Conservation (phyloP, 1,139 yeast genomes). For the Pneumocystis murina region DNA sequence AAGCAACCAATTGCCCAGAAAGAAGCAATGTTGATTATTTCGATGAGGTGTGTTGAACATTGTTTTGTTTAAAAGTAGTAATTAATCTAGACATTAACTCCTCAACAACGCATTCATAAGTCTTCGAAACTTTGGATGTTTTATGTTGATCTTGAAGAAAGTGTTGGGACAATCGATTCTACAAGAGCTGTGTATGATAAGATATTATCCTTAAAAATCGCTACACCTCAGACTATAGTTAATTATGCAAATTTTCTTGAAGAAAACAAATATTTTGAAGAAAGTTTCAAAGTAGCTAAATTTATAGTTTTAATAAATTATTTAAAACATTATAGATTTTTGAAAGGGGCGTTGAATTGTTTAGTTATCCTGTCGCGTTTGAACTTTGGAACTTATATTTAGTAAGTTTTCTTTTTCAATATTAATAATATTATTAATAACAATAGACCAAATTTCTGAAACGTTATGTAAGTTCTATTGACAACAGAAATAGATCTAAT, state of each 20-base stretch:
- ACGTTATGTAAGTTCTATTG: slow-evolving; percentile 19
- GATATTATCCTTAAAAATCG: slow-evolving; percentile 46
- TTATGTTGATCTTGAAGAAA: slow-evolving; percentile 60
- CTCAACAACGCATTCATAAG: slow-evolving; percentile 46
- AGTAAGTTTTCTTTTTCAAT: background rate
- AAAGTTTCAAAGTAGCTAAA: slow-evolving; percentile 32
- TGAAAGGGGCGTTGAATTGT: slow-evolving; percentile 50
- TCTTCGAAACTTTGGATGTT: slow-evolving; percentile 56
- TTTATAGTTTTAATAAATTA: background rate
- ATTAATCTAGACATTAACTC: slow-evolving; percentile 24
- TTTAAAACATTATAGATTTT: slow-evolving; percentile 25
- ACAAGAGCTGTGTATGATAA: slow-evolving; percentile 42
- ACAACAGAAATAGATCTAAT: background rate
- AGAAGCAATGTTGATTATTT: slow-evolving; percentile 24
- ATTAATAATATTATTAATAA: background rate
- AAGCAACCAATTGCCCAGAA: slow-evolving; percentile 36
- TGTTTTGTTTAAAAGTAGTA: background rate
- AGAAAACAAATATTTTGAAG: slow-evolving; percentile 34
- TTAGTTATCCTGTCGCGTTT: slow-evolving; percentile 47
- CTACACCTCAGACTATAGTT: slow-evolving; percentile 53
- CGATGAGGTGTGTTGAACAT: slow-evolving; percentile 23
- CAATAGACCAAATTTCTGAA: slow-evolving; percentile 31
- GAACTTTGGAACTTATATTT: slow-evolving; percentile 65
- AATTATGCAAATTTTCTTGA: slow-evolving; percentile 53
- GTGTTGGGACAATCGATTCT: slow-evolving; percentile 34